A percentile compares a stretch with the other conserved stretches of the same genome.
These are phyloP conservation scores for Phaseolus coccineus DNA, from an alignment of 331 rosid genomes.

Conservation along the genomic window DNA sequence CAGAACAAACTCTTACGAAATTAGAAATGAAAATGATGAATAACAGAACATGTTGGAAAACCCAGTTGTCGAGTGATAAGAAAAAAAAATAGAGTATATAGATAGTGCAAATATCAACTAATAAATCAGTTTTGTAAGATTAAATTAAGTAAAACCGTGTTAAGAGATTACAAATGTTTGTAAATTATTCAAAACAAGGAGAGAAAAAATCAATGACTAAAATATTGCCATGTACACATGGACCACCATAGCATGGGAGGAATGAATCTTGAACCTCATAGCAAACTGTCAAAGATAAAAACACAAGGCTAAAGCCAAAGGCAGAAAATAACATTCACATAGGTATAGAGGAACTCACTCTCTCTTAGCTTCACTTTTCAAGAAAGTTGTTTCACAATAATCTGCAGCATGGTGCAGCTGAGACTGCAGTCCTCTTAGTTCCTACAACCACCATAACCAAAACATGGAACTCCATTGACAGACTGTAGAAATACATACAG, in stretches of 20 bases:
- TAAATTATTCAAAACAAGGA: background rate
- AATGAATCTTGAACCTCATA: slow-evolving; percentile 36
- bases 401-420: slow-evolving; percentile 97
- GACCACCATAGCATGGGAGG: slow-evolving; percentile 13
- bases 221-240: slow-evolving; percentile 1
- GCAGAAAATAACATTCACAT: background rate
- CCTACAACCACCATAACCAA: slow-evolving; percentile 56
- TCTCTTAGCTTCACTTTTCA: slow-evolving; percentile 66
- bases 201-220: background rate
- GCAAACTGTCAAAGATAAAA: slow-evolving; percentile 28
- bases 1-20: slow-evolving; percentile 8
- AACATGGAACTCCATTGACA: background rate
- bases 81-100: too few relatives aligned
- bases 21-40: background rate
- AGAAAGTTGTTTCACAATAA: slow-evolving; percentile 80
- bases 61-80: too few relatives aligned
- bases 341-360: slow-evolving; percentile 57
- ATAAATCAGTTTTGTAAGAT: too few relatives aligned
- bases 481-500: background rate
- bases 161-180: background rate
- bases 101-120: too few relatives aligned
- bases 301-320: slow-evolving; percentile 30
- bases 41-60: too few relatives aligned
- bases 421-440: slow-evolving; percentile 69
- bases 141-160: too few relatives aligned